Conservation (phyloP, 768 basidiomycete species). For the Filobasidium floriforme region DNA sequence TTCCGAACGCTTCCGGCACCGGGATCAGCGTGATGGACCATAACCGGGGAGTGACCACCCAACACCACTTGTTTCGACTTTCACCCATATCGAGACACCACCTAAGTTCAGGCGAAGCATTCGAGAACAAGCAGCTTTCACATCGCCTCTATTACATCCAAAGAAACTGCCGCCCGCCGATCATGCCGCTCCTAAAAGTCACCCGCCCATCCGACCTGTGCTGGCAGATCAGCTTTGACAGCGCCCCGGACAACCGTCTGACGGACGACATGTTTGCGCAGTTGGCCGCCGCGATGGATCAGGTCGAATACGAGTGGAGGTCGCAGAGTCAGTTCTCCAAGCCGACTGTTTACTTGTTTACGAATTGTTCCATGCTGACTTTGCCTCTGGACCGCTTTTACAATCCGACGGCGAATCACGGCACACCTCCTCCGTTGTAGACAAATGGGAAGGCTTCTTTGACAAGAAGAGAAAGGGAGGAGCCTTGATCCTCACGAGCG, state of each 20-base stretch:
- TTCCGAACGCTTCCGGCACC: too few species aligned
- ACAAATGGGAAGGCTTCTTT: conserved; percentile 14
- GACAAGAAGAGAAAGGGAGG: conserved; percentile 32
- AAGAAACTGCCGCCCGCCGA: not conserved
- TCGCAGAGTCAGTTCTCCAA: conserved; percentile 18
- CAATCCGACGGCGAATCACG: not conserved
- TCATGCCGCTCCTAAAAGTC: conserved; percentile 23
- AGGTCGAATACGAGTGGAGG: conserved; percentile 44
- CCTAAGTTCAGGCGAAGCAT: too few species aligned
- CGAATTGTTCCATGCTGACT: not conserved
- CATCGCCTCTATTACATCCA: not conserved
- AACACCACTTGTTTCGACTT: too few species aligned
- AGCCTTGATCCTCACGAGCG: conserved; percentile 39
- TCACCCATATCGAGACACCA: too few species aligned
- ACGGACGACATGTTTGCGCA: conserved; percentile 40
- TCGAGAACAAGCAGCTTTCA: not conserved
- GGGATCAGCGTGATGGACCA: too few species aligned
- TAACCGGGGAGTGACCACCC: too few species aligned
- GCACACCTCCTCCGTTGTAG: not conserved
- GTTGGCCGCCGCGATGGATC: conserved; percentile 36
- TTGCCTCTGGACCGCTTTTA: not conserved
- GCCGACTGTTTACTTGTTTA: not conserved
- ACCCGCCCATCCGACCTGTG: conserved; percentile 27
- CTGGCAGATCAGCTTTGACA: conserved; percentile 39
- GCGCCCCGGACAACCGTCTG: conserved; percentile 46